Base-by-base conservation (phyloP, 192 early-diverging fungal genomes). In the Piromyces finnis region DNA sequence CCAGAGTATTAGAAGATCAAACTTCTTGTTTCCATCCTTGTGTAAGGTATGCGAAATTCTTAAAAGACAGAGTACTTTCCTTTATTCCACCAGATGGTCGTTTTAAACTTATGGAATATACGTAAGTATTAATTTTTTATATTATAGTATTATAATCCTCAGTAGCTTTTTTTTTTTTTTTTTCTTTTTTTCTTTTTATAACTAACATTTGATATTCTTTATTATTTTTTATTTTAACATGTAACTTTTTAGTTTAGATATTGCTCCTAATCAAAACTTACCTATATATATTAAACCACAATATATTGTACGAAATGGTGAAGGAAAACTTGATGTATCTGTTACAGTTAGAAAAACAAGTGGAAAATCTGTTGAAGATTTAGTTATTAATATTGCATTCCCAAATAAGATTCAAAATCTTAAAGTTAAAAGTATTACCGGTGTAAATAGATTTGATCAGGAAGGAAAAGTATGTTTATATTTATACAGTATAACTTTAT, bases 1-100 rank as follows among this genome's bases (percentile, higher is more conserved):
- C 91, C 14, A 80, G 88, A 68, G 78, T 92, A 9, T 86, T 97
- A 82, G 96, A 95, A 80, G 92, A 95, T 79, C 88, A 88, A 29
- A 82, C 84, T 80, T 79, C 81, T 1, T 91, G 91, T 78, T 95
- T 98, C 84, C 97, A 98, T 85, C 95, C 94, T 3, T 96, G 95
- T 81, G 95, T 98, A 13, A 86, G 93, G 87, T 84, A 39, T 18
- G 79, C 78, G 15, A 32, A 41, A 78, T 83, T 51, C 3, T 32
- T 28, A 77, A 86, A 86, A 30, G 94, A 96, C 77, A 87, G 91
- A 28, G 83, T 90, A 5, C 84, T 98, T 17, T 95, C 92, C 6
- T 98, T 97, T 90, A 89, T 98, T 12, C 97, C 97, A 14, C 97
- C 97, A 13, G 96, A 98, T 84, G 96, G 96, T 12, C 88, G 89